Evolutionary conservation across 371 early-diverging fungal species (phyloP).

Genomic region (Quaeritorhiza haematococci): DNA sequence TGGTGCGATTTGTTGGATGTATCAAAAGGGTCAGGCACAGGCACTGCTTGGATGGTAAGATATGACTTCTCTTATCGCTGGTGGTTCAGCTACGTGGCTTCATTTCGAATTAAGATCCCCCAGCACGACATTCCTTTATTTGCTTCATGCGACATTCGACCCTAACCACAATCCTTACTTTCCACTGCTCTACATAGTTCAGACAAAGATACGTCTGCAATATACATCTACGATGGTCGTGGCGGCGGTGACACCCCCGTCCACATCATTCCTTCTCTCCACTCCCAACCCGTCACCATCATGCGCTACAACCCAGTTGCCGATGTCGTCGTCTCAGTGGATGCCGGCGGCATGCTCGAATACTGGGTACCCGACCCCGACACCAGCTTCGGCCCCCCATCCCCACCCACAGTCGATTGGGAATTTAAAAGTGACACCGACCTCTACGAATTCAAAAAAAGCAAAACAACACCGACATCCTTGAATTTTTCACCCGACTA

Average conservation of each 20-base stretch:
- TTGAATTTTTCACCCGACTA: constrained; percentile 80
- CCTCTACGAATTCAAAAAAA: constrained; percentile 88
- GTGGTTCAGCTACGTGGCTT: background rate
- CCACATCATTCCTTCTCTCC: constrained; percentile 60
- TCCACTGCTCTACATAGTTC: constrained; percentile 43
- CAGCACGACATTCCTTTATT: no score
- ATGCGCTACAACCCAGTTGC: constrained; percentile 74
- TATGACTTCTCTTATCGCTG: no score
- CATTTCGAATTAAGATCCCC: background rate
- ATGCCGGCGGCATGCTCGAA: constrained; percentile 82
- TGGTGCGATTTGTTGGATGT: constrained; percentile 78
- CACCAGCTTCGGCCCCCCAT: constrained; percentile 39
- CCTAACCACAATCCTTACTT: no score
- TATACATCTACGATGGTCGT: constrained; percentile 81
- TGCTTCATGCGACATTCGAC: no score
- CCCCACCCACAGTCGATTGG: constrained; percentile 55
- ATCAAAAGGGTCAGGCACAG: constrained; percentile 74
- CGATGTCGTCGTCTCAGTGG: constrained; percentile 78
- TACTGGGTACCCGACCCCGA: constrained; percentile 72
- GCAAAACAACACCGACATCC: constrained; percentile 68
- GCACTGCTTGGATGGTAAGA: constrained; percentile 72
- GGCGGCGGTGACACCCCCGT: constrained; percentile 38
- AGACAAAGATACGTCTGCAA: constrained; percentile 61
- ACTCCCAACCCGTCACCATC: constrained; percentile 69
- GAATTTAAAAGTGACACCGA: constrained; percentile 88